phyloP scores from a whole-genome alignment of 2,329 filamentous ascomycete genomes.

The Fusarium sterilihyphosum region DNA sequence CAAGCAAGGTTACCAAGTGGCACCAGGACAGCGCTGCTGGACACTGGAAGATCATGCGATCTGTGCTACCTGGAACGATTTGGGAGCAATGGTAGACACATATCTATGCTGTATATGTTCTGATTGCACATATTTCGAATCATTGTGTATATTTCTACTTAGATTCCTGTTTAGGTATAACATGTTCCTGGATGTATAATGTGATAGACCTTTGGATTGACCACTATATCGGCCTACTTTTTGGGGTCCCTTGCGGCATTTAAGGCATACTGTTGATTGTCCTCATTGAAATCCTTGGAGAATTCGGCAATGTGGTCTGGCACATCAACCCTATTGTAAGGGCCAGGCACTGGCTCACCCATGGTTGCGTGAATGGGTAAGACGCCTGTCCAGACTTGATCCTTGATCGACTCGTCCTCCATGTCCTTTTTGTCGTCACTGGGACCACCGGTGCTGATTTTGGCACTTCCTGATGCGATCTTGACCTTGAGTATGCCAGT shows the following conservation, averaged over 20 bases:
- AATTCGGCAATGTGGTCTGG: conserved; percentile 68
- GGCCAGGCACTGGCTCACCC: conserved; percentile 69
- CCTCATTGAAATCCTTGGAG: conserved; percentile 51
- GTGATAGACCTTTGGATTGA: background rate
- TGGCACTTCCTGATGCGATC: conserved; percentile 78
- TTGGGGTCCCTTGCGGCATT: conserved; percentile 40
- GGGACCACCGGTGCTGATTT: conserved; percentile 74
- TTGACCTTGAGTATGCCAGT: conserved; percentile 77
- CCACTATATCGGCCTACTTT: background rate
- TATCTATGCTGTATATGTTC: background rate
- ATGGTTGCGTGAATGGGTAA: conserved; percentile 71
- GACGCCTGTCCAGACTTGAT: conserved; percentile 64
- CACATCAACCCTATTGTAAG: conserved; percentile 68
- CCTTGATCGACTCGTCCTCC: conserved; percentile 54
- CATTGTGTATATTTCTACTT: conserved; percentile 11
- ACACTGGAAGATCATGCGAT: conserved; percentile 94
- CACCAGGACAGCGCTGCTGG: conserved; percentile 81
- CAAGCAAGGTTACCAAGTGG: conserved; percentile 72
- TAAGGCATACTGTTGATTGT: conserved; percentile 43
- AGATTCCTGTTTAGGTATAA: background rate
- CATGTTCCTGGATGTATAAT: background rate
- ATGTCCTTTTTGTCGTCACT: conserved; percentile 62
- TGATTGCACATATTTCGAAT: background rate
- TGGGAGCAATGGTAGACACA: conserved; percentile 80
- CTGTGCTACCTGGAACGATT: conserved; percentile 77